Percentiles rank a stretch among this genome's conserved stretches.
These are phyloP conservation scores for Trametes cingulata DNA, from an alignment of 768 basidiomycete genomes.

Conservation along the genomic window DNA sequence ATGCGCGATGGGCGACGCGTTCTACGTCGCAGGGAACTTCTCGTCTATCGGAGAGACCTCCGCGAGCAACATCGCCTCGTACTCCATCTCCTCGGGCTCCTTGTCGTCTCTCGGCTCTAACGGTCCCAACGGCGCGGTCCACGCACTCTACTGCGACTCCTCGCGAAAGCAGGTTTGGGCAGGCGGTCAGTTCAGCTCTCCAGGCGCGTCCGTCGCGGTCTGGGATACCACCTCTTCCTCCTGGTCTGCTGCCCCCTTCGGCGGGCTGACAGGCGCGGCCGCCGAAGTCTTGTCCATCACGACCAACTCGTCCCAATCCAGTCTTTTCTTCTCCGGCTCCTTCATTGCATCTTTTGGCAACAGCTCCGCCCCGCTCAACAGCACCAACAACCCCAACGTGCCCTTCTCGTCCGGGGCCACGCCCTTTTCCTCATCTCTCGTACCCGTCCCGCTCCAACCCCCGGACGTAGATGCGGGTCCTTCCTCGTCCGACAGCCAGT, in stretches of 20 bases:
- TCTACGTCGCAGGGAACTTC: conserved; percentile 87
- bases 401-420: conserved; percentile 81
- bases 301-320: conserved; percentile 65
- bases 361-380: conserved; percentile 50
- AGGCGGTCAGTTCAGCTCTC: conserved; percentile 74
- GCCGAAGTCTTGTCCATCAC: conserved; percentile 75
- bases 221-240: conserved; percentile 62
- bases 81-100: conserved; percentile 54
- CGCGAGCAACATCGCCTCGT: conserved; percentile 76
- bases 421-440: conserved; percentile 87
- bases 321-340: conserved; percentile 85
- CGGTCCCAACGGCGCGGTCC: conserved; percentile 76
- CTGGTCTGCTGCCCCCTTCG: conserved; percentile 83
- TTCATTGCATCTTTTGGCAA: conserved; percentile 77
- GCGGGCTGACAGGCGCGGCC: conserved; percentile 72
- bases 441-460: conserved; percentile 68
- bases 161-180: conserved; percentile 70
- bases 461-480: conserved; percentile 62
- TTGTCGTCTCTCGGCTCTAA: conserved; percentile 65
- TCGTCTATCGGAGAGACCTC: conserved; percentile 61
- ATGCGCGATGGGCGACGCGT: conserved; percentile 64
- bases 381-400: conserved; percentile 82
- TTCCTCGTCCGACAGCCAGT: conserved; percentile 59
- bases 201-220: conserved; percentile 65
- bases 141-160: conserved; percentile 75